Evolutionary conservation across 2,329 filamentous ascomycete species (phyloP).

Genomic region (Gnomoniopsis smithogilvyi): DNA sequence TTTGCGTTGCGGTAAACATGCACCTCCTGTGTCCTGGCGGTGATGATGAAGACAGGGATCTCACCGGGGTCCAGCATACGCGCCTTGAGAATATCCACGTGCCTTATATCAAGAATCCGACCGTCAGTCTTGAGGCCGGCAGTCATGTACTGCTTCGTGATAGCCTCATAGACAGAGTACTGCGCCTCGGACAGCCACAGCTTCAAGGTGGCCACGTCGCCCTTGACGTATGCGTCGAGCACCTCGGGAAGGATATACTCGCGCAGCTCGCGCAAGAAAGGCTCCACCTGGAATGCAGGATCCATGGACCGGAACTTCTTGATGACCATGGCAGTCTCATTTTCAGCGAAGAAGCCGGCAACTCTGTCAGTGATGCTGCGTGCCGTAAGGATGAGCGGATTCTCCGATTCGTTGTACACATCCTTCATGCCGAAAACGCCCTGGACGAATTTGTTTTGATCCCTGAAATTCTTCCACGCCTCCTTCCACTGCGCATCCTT

Average conservation of each 20-base stretch:
- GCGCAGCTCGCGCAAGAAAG: slow-evolving; percentile 90
- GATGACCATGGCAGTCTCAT: slow-evolving; percentile 95
- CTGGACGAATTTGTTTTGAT: slow-evolving; percentile 85
- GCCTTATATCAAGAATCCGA: slow-evolving; percentile 89
- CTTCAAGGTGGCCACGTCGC: slow-evolving; percentile 84
- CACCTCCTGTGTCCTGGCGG: slow-evolving; percentile 93
- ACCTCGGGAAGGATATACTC: slow-evolving; percentile 98
- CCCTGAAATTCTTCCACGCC: slow-evolving; percentile 94
- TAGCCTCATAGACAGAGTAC: slow-evolving; percentile 93
- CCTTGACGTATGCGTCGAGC: slow-evolving; percentile 96
- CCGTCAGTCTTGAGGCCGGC: slow-evolving; percentile 93
- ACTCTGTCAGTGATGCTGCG: slow-evolving; percentile 91
- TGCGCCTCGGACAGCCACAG: slow-evolving; percentile 96
- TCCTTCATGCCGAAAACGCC: slow-evolving; percentile 81
- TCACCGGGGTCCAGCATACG: slow-evolving; percentile 81
- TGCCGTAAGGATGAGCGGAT: slow-evolving; percentile 88
- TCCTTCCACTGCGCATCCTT: slow-evolving; percentile 98
- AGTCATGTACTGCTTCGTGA: slow-evolving; percentile 93
- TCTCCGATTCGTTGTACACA: slow-evolving; percentile 94
- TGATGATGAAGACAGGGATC: slow-evolving; percentile 94
- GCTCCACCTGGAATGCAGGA: slow-evolving; percentile 89
- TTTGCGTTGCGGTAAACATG: slow-evolving; percentile 96
- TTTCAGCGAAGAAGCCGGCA: slow-evolving; percentile 95
- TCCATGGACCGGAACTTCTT: slow-evolving; percentile 98
- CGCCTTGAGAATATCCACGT: slow-evolving; percentile 83